These are phyloP conservation scores for Trypanosoma caninum DNA, from an alignment of 208 protist species.

Conservation along the genomic window DNA sequence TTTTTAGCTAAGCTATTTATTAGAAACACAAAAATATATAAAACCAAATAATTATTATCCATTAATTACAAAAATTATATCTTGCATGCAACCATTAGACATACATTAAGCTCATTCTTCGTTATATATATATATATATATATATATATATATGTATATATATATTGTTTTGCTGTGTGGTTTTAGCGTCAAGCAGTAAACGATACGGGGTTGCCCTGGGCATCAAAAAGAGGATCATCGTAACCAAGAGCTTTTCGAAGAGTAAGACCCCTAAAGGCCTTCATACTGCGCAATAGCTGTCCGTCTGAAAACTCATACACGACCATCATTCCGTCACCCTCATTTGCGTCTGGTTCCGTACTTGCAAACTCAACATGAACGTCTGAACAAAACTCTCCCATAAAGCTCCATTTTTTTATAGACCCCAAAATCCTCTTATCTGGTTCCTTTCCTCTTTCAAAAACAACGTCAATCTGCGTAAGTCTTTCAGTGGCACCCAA, in stretches of 20 bases:
- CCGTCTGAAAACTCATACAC: slow-evolving; percentile 62
- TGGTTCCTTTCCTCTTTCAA: slow-evolving; percentile 45
- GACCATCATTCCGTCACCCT: slow-evolving; percentile 38
- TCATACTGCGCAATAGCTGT: slow-evolving; percentile 53
- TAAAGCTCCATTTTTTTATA: slow-evolving; percentile 84
- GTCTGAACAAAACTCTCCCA: slow-evolving; percentile 81
- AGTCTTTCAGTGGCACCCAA: slow-evolving; percentile 59
- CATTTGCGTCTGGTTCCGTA: slow-evolving; percentile 22
- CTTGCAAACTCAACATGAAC: slow-evolving; percentile 79
- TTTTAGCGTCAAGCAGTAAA: slow-evolving; percentile 33
- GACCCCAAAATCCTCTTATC: slow-evolving; percentile 48
- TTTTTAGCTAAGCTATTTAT: slow-evolving; percentile 7
- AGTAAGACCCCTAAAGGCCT: slow-evolving; percentile 53
- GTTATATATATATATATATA: slow-evolving; percentile 13
- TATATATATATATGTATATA: background rate
- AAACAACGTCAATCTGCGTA: slow-evolving; percentile 85
- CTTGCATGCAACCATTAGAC: no score
- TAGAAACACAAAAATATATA: slow-evolving; percentile 16
- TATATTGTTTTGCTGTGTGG: background rate
- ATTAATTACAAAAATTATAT: no score
- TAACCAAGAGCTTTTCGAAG: slow-evolving; percentile 64
- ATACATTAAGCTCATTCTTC: no score
- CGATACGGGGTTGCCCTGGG: slow-evolving; percentile 31
- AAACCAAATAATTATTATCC: background rate
- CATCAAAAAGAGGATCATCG: slow-evolving; percentile 69